phyloP scores from a whole-genome alignment of 1,139 yeast genomes.

The Magnusiomyces fungicola region DNA sequence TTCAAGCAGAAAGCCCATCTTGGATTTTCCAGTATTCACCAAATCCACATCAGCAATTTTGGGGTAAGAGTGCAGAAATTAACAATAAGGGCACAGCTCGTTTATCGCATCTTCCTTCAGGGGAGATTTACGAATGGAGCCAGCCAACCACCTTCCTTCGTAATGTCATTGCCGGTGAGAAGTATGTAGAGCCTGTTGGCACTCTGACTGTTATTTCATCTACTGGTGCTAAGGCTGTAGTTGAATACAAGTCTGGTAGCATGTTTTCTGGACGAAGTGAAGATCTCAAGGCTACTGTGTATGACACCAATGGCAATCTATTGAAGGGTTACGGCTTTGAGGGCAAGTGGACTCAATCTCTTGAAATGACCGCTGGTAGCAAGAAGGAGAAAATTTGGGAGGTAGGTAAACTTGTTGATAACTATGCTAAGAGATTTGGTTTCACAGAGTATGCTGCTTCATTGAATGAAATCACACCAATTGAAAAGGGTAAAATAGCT shows the following conservation, averaged over 20 bases:
- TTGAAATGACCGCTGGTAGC: slow-evolving; percentile 19
- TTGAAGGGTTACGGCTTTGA: slow-evolving; percentile 37
- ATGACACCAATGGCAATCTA: slow-evolving; percentile 32
- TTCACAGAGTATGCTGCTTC: slow-evolving; percentile 77
- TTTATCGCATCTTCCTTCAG: slow-evolving; percentile 49
- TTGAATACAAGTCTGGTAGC: slow-evolving; percentile 63
- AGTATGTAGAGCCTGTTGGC: slow-evolving; percentile 84
- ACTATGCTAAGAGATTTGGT: slow-evolving; percentile 64
- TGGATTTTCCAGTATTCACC: slow-evolving; percentile 79
- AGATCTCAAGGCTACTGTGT: slow-evolving; percentile 54
- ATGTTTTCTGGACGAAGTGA: slow-evolving; percentile 89
- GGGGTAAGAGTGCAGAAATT: slow-evolving; percentile 91
- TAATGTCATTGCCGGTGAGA: slow-evolving; percentile 89
- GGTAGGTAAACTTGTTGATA: slow-evolving; percentile 54
- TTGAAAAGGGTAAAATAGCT: slow-evolving; percentile 59
- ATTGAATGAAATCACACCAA: slow-evolving; percentile 64
- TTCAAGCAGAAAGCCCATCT: slow-evolving; percentile 58
- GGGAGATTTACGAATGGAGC: slow-evolving; percentile 69
- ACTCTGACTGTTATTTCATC: slow-evolving; percentile 60
- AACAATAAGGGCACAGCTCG: slow-evolving; percentile 63
- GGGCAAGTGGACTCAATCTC: slow-evolving; percentile 66
- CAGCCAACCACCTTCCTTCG: slow-evolving; percentile 80
- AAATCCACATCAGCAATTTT: slow-evolving; percentile 80
- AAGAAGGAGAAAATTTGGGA: slow-evolving; percentile 46
- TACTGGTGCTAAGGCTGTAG: slow-evolving; percentile 57